Base-by-base conservation (phyloP, 441 rosid genomes). In the Adansonia gregorii region DNA sequence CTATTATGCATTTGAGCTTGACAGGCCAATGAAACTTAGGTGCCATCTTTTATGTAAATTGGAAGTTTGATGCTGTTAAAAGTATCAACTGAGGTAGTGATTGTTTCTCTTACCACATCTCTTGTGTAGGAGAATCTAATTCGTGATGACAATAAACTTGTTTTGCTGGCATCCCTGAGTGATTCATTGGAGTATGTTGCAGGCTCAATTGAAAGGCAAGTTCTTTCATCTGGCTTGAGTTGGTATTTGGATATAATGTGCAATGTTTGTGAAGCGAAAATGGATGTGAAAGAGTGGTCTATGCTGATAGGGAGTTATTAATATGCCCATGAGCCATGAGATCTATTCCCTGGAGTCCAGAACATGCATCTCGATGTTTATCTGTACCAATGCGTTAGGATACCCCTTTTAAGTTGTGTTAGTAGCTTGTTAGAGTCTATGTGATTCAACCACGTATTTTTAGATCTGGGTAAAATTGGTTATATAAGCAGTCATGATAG, bases 111-210 rank as follows among this genome's bases (percentile, higher is more conserved):
- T 66, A 22, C n/a, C 17, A 19, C 63, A 49, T 63, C 49, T 78
- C 52, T 64, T 81, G 46, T 83, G 79, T 94, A 94, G 99, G 99
- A 97, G 61, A 92, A 93, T 91, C 87, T 94, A 80, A 97, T 97
- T 77, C 98, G 88, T 79, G 98, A 97, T 87, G 98, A 94, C 82
- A 92, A 87, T 90, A 97, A 93, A 83, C 91, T 97, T 78, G 86
- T 94, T 83, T 87, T 97, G 90, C 83, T 97, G 76, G 98, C 99
- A 75, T 97, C 98, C 64, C 91, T 97, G 43, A 92, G 98, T 85
- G 98, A 97, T 92, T 97, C 98, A 11, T 90, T 93, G 85, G 98
- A 97, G 84, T 94, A 89, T 80, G 92, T 93, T 81, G 99, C 98
- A 10, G 97, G 91, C 77, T 97, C 98, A 64, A 94, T 97, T 78